Evolutionary conservation across 768 basidiomycete species (phyloP).

Genomic region (Auriscalpium orientale): DNA sequence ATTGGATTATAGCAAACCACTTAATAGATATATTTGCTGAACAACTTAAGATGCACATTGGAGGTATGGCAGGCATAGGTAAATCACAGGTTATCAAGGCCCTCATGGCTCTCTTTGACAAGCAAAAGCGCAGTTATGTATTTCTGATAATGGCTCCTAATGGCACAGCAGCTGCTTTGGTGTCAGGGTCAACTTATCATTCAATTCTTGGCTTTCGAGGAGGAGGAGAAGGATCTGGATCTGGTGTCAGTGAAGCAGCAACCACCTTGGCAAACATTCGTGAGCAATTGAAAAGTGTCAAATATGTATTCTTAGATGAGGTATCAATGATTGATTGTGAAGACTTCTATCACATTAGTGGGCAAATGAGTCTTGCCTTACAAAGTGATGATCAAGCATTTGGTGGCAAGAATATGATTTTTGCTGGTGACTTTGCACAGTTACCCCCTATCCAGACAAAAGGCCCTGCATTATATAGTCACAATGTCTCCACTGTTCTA

Average conservation of each 20-base stretch:
- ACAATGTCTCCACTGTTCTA: neutral
- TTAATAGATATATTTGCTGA: neutral
- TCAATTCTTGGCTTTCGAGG: slow-evolving; percentile 6
- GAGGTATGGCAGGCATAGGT: slow-evolving; percentile 19
- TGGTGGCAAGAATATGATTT: slow-evolving; percentile 34
- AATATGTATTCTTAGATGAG: slow-evolving; percentile 37
- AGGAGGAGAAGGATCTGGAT: neutral
- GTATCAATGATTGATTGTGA: slow-evolving; percentile 33
- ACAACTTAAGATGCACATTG: slow-evolving; percentile 17
- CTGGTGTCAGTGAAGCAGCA: neutral
- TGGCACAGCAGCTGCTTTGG: slow-evolving; percentile 10
- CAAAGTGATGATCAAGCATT: slow-evolving; percentile 19
- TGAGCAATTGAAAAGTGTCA: slow-evolving; percentile 18
- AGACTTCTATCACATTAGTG: slow-evolving; percentile 21
- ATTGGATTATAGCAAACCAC: slow-evolving; percentile 16
- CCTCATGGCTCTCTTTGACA: slow-evolving; percentile 8
- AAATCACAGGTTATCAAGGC: slow-evolving; percentile 17
- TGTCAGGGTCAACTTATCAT: slow-evolving; percentile 19
- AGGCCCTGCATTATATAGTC: slow-evolving; percentile 16
- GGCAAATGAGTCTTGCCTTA: slow-evolving; percentile 14
- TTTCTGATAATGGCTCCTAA: slow-evolving; percentile 16
- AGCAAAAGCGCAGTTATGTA: neutral
- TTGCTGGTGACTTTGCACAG: slow-evolving; percentile 41
- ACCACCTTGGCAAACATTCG: neutral
- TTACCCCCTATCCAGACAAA: slow-evolving; percentile 24